Conservation (phyloP, 352 stramenopile species). For the Phytophthora boehmeriae region DNA sequence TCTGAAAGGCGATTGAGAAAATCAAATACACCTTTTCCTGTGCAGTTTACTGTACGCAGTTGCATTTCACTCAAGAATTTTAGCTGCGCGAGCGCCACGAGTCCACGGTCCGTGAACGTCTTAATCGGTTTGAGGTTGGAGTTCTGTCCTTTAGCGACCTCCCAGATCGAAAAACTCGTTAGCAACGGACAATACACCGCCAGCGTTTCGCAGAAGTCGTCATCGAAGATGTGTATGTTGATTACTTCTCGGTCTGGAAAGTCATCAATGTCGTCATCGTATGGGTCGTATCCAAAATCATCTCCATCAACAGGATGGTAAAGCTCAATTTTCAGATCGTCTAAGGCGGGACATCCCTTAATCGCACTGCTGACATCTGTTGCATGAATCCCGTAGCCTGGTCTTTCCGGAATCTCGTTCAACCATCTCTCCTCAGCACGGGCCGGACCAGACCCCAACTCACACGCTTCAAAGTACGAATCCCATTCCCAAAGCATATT, state of each 20-base stretch:
- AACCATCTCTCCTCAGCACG: neutral
- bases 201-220: constrained; percentile 39
- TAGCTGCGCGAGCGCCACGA: constrained; percentile 39
- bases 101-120: constrained; percentile 41
- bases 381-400: constrained; percentile 29
- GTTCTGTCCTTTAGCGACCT: constrained; percentile 40
- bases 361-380: constrained; percentile 34
- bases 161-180: constrained; percentile 36
- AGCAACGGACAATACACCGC: constrained; percentile 32
- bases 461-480: constrained; percentile 33
- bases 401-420: constrained; percentile 9
- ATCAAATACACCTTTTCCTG: constrained; percentile 39
- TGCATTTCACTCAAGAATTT: constrained; percentile 36
- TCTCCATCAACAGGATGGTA: constrained; percentile 41
- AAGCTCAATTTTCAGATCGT: constrained; percentile 38
- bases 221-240: constrained; percentile 42
- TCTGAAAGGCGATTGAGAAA: constrained; percentile 40
- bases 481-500: constrained; percentile 54
- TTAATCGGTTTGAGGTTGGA: constrained; percentile 33
- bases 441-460: constrained; percentile 13
- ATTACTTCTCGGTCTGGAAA: constrained; percentile 37
- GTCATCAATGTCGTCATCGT: constrained; percentile 21
- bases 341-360: constrained; percentile 42
- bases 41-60: constrained; percentile 44
- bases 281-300: constrained; percentile 33